phyloP scores from a whole-genome alignment of 345 rosid genomes.

The Gossypium thurberi region DNA sequence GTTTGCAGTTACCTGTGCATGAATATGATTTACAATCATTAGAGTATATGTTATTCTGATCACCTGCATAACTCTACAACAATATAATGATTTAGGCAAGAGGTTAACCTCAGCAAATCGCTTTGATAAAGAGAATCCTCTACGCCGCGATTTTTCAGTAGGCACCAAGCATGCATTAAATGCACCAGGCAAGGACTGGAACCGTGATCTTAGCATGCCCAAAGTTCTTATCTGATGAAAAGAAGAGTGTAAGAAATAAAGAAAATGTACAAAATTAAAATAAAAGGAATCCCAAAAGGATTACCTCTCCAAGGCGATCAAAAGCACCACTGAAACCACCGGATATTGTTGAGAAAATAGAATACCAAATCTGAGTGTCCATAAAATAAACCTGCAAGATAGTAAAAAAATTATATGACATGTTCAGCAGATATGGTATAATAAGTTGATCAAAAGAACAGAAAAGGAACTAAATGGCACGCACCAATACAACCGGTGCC shows the following conservation, averaged over 20 bases:
- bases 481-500: constrained; percentile 74
- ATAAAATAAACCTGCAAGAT: constrained; percentile 19
- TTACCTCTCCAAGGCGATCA: constrained; percentile 95
- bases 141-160: constrained; percentile 62
- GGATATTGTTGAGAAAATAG: constrained; percentile 72
- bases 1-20: constrained; percentile 66
- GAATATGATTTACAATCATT: constrained; percentile 14
- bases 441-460: not conserved
- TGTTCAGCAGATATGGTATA: constrained; percentile 1
- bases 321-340: constrained; percentile 93
- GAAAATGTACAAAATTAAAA: not conserved
- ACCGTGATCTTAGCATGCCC: constrained; percentile 94
- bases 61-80: not conserved
- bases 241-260: constrained; percentile 2
- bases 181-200: constrained; percentile 91
- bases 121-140: constrained; percentile 82
- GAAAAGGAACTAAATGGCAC: constrained; percentile 7
- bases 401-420: constrained; percentile 18
- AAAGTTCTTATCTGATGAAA: constrained; percentile 69
- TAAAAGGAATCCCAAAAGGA: not conserved
- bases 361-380: constrained; percentile 97
- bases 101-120: constrained; percentile 69
- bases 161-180: constrained; percentile 86
- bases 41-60: constrained; percentile 2
- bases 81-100: constrained; percentile 8